Evolutionary conservation across 208 protist species (phyloP), one percentile per base, ranked within the genome.

Genomic region (Leptomonas seymouri): DNA sequence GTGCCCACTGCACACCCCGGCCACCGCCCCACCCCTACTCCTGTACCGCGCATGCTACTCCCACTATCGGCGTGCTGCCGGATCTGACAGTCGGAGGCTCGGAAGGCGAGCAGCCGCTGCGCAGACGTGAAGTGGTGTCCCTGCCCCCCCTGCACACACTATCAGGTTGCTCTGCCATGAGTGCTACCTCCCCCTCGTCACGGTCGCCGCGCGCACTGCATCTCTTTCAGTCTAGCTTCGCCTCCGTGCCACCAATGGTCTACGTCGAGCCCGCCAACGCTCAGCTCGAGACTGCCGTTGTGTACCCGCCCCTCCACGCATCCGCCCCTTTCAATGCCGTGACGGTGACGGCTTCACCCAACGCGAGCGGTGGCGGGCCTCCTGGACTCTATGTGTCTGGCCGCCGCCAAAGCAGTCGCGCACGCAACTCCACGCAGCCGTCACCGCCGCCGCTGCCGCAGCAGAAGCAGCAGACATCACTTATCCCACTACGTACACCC

Each of bases 11-110:
- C 61, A 48, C 61, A 15, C 61, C 55, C 48, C 61, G 49, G 9
- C 61, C 61, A 1, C 61, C 61, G 12, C 61, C 61, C 3, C 61
- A 67, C 49, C 61, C 61, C 8, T 67, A 67, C 36, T 31, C n/a
- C 36, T 30, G 25, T 36, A 12, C 36, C 11, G 34, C 55, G 18
- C 0, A 11, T 3, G 36, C 20, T 2, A 20, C 54, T 18, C 3
- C 30, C 8, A 58, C 2, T 2, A 15, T 20, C 31, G 25, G 9
- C 34, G 34, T 39, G 34, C 9, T 9, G 34, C 34, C 34, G 9
- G 34, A 39, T 39, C 34, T 3, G 34, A 9, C 9, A 9, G 34
- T 12, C 9, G 34, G 34, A 39, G 34, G 34, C 34, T 28, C 16
- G 1, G 58, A 20, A 4, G 23, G 6, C 12, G 58, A 50, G 9